Percentiles rank a stretch among this genome's conserved stretches.
These are phyloP conservation scores for Trichoderma afroharzianum DNA, from an alignment of 2,329 filamentous ascomycete species.

Conservation along the genomic window DNA sequence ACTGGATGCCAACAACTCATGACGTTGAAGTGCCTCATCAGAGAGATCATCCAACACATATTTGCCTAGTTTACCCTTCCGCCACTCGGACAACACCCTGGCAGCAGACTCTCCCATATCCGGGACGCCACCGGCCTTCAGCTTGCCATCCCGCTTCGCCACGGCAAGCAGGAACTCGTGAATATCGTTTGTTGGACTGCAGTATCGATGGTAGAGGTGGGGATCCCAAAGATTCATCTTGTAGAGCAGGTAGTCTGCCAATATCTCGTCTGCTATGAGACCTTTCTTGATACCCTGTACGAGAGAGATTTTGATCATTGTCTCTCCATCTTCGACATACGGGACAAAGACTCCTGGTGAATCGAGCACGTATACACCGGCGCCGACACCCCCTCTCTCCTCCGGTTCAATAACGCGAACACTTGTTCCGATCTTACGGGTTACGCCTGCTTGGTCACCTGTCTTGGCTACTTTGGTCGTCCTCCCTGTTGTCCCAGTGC, in stretches of 20 bases:
- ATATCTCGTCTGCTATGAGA: slow-evolving; percentile 69
- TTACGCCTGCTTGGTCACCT: slow-evolving; percentile 84
- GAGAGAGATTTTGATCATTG: slow-evolving; percentile 93
- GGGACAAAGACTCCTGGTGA: slow-evolving; percentile 95
- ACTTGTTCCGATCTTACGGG: slow-evolving; percentile 75
- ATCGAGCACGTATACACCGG: slow-evolving; percentile 80
- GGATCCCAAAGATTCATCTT: slow-evolving; percentile 70
- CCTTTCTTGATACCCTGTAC: slow-evolving; percentile 89
- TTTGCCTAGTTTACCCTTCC: slow-evolving; percentile 68
- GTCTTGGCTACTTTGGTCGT: slow-evolving; percentile 69
- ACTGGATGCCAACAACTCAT: slow-evolving; percentile 46
- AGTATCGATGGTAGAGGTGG: slow-evolving; percentile 58
- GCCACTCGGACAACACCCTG: slow-evolving; percentile 79
- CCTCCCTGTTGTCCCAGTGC: slow-evolving; percentile 51
- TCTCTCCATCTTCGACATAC: slow-evolving; percentile 77
- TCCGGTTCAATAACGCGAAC: slow-evolving; percentile 65
- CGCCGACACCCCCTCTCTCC: slow-evolving; percentile 43
- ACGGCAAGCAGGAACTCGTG: slow-evolving; percentile 66
- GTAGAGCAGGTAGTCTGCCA: slow-evolving; percentile 89
- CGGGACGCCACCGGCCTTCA: slow-evolving; percentile 68
- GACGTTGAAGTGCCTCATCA: slow-evolving; percentile 51
- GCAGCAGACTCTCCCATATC: slow-evolving; percentile 71
- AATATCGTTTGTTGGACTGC: slow-evolving; percentile 79
- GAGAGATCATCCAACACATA: slow-evolving; percentile 78
- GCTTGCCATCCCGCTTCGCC: slow-evolving; percentile 69